Percentiles rank a stretch among this genome's conserved stretches.
Conservation (phyloP, 2,329 filamentous ascomycete species). For the Colletotrichum nymphaeae region DNA sequence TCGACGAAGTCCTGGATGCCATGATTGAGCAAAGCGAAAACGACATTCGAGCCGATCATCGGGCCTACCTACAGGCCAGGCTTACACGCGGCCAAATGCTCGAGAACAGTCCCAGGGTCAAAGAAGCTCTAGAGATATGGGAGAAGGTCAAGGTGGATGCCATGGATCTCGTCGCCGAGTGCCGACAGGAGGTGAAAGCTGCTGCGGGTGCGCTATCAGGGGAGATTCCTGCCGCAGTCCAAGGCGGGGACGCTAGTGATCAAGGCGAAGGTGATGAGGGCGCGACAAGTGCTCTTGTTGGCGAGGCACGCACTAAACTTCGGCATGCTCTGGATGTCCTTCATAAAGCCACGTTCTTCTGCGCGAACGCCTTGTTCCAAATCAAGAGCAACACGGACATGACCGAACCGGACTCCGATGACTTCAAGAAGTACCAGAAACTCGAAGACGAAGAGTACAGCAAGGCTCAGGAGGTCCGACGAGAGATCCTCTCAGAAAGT, state of each 20-base stretch:
- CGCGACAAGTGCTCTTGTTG: slow-evolving; percentile 55
- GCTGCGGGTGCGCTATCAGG: slow-evolving; percentile 52
- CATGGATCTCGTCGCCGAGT: slow-evolving; percentile 68
- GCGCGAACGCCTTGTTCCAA: slow-evolving; percentile 85
- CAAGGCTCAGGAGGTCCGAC: slow-evolving; percentile 79
- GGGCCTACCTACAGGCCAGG: slow-evolving; percentile 71
- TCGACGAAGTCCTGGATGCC: slow-evolving; percentile 85
- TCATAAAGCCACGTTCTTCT: slow-evolving; percentile 87
- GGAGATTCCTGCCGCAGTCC: background rate
- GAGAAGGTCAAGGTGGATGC: slow-evolving; percentile 63
- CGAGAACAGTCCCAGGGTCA: slow-evolving; percentile 77
- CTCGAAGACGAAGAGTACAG: slow-evolving; percentile 82
- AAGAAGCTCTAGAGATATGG: slow-evolving; percentile 79
- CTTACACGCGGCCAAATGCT: slow-evolving; percentile 81
- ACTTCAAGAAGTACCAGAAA: slow-evolving; percentile 74
- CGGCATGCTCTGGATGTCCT: slow-evolving; percentile 81
- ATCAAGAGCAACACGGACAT: slow-evolving; percentile 78
- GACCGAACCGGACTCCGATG: slow-evolving; percentile 74
- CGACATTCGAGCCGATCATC: slow-evolving; percentile 74
- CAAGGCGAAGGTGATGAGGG: slow-evolving; percentile 41
- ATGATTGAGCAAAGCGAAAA: slow-evolving; percentile 91
- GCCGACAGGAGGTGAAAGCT: slow-evolving; percentile 68
- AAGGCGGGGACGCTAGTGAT: slow-evolving; percentile 43
- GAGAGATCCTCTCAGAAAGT: slow-evolving; percentile 78
- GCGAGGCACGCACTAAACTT: slow-evolving; percentile 72